Percentiles rank a stretch among this genome's conserved stretches.
Evolutionary conservation across 371 early-diverging fungal genomes (phyloP).

Genomic region (Syncephalastrum racemosum): DNA sequence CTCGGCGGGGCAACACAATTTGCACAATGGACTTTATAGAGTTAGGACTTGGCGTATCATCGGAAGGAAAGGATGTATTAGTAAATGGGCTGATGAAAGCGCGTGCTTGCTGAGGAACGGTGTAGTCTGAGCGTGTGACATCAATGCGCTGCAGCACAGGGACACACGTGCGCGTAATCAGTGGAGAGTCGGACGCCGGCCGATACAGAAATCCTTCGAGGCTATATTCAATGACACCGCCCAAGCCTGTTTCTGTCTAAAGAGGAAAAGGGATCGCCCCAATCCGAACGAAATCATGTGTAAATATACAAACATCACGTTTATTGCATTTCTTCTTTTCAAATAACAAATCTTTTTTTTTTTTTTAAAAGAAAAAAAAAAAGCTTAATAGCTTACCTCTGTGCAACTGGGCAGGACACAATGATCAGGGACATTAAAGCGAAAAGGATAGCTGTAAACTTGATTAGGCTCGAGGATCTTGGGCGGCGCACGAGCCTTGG

Average conservation of each 20-base stretch:
- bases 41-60: too few relatives aligned
- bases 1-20: conserved; percentile 9
- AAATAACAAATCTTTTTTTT: background rate
- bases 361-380: background rate
- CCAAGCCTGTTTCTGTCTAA: conserved; percentile 16
- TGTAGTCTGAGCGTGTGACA: conserved; percentile 1
- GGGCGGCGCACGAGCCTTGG: background rate
- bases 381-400: conserved; percentile 15
- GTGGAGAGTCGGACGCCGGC: conserved; percentile 4
- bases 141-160: conserved; percentile 17
- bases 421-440: conserved; percentile 18
- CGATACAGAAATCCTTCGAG: conserved; percentile 11
- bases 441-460: conserved; percentile 20
- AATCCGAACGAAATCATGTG: background rate
- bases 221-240: conserved; percentile 18
- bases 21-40: background rate
- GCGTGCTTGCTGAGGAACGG: conserved; percentile 10
- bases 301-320: background rate
- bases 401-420: conserved; percentile 27
- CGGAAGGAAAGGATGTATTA: background rate
- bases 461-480: conserved; percentile 16
- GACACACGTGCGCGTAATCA: conserved; percentile 6
- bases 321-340: background rate
- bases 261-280: background rate
- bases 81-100: background rate